Evolutionary conservation across 2,329 filamentous ascomycete species (phyloP).

Genomic region (Penicillium sp.): DNA sequence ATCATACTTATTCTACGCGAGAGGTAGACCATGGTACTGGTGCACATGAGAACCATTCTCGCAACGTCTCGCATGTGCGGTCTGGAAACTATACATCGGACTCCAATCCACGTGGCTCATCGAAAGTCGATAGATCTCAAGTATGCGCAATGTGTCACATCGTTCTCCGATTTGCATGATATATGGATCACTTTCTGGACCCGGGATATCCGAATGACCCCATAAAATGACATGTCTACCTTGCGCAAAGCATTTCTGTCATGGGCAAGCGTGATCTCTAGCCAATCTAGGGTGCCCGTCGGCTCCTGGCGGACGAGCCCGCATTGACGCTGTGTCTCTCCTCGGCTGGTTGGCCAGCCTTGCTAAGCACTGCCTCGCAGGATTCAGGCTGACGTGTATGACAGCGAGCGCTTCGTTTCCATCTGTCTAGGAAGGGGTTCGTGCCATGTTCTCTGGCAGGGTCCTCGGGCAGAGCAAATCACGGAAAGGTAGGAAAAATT

Average conservation of each 20-base stretch:
- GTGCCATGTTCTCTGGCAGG: background rate
- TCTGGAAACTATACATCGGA: background rate
- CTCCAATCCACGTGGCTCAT: slow-evolving; percentile 9
- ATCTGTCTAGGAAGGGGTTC: background rate
- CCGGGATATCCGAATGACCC: background rate
- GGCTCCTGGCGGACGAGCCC: slow-evolving; percentile 12
- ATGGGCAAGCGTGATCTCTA: background rate
- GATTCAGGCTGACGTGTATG: slow-evolving; percentile 16
- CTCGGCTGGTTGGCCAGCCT: background rate
- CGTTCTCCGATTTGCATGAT: slow-evolving; percentile 2
- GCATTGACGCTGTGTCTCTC: slow-evolving; percentile 1
- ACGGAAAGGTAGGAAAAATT: background rate
- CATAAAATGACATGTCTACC: background rate
- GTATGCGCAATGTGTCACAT: slow-evolving; percentile 4
- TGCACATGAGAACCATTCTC: background rate
- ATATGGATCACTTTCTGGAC: background rate
- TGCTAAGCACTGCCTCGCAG: slow-evolving; percentile 3
- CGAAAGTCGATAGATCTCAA: slow-evolving; percentile 5
- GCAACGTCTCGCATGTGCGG: background rate
- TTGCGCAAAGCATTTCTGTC: background rate
- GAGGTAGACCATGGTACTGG: background rate
- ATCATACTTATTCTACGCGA: background rate
- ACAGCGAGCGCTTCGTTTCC: slow-evolving; percentile 1
- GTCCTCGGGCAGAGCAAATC: background rate
- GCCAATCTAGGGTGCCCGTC: background rate